Conservation (phyloP, 192 early-diverging fungal genomes). For the Podila horticola region DNA sequence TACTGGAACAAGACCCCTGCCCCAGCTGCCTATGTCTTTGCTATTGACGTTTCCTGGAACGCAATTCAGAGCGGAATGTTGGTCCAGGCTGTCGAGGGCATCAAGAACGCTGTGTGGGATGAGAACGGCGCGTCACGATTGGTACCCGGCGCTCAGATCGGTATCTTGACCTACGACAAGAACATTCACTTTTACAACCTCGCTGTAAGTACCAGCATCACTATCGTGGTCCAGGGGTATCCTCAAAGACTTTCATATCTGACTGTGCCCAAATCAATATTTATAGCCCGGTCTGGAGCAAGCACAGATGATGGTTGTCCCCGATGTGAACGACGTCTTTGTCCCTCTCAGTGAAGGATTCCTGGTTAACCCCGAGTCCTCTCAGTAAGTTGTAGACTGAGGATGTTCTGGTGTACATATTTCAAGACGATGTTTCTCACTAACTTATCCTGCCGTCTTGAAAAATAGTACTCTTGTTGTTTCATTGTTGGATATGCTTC, state of each 20-base stretch:
- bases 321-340: constrained; percentile 93
- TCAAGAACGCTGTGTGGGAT: constrained; percentile 78
- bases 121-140: constrained; percentile 53
- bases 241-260: background rate
- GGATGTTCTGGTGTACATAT: constrained; percentile 3
- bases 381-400: constrained; percentile 58
- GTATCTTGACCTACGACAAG: constrained; percentile 91
- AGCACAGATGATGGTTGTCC: constrained; percentile 94
- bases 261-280: background rate
- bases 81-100: constrained; percentile 66
- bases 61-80: constrained; percentile 90
- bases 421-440: background rate
- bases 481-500: constrained; percentile 82
- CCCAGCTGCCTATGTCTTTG: constrained; percentile 87
- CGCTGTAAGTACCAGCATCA: constrained; percentile 55
- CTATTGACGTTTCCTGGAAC: constrained; percentile 94
- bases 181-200: constrained; percentile 97
- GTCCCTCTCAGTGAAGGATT: constrained; percentile 95
- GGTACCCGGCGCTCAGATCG: constrained; percentile 73
- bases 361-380: constrained; percentile 86
- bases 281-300: constrained; percentile 82
- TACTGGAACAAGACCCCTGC: constrained; percentile 77
- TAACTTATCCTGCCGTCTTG: background rate
- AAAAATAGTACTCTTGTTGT: constrained; percentile 65
- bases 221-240: constrained; percentile 7